phyloP scores from a whole-genome alignment of 305 asterid species.

The Solanum aculeatissimum region DNA sequence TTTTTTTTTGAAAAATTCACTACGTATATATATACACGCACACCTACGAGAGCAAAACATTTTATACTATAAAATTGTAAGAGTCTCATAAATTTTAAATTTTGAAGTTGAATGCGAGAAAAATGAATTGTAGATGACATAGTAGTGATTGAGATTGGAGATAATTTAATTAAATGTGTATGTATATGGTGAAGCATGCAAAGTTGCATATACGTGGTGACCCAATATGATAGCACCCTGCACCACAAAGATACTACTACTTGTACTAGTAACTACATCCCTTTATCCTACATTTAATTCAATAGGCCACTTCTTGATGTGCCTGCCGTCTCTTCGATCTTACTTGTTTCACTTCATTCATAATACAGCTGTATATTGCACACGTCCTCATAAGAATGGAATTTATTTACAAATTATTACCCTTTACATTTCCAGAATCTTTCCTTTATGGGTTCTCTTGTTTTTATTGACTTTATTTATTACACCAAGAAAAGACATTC shows the following conservation, averaged over 20 bases:
- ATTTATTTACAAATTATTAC: background rate
- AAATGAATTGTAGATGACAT: background rate
- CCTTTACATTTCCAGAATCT: background rate
- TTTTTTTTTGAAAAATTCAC: background rate
- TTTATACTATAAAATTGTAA: too few species aligned
- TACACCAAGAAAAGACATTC: background rate
- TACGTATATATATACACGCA: too few species aligned
- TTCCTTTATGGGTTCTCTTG: background rate
- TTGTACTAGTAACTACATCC: background rate
- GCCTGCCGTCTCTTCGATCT: background rate
- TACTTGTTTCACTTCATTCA: background rate
- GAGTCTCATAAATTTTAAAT: background rate
- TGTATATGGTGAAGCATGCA: background rate
- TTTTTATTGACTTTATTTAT: background rate
- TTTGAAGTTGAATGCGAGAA: accelerated
- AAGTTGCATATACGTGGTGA: slow-evolving; percentile 12
- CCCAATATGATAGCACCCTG: slow-evolving; percentile 10
- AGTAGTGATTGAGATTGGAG: background rate
- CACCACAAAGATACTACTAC: background rate
- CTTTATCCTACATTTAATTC: background rate
- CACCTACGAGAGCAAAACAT: too few species aligned
- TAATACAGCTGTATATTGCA: background rate
- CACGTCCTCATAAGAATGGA: background rate
- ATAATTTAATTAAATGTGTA: background rate
- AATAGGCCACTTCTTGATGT: background rate